Conservation (phyloP, 1,284 basidiomycete genomes). For the Puccinia triticina region DNA sequence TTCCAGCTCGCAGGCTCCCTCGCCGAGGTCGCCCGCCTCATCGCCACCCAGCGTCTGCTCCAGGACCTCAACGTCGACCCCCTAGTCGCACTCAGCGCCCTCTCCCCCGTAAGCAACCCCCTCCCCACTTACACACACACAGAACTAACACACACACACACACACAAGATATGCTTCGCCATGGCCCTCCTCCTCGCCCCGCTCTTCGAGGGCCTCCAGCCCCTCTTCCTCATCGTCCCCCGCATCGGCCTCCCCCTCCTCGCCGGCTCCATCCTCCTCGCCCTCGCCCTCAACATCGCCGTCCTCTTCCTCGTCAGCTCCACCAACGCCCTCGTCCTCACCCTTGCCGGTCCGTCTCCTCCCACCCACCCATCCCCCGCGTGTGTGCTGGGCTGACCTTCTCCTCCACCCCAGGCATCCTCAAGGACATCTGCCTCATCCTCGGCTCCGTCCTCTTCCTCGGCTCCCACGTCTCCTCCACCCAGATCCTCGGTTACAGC, state of each 20-base stretch:
- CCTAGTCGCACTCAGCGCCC: conserved; percentile 25
- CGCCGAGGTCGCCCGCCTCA: conserved; percentile 41
- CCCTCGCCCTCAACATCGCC: conserved; percentile 41
- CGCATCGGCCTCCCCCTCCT: conserved; percentile 18
- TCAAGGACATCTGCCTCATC: conserved; percentile 48
- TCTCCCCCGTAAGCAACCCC: conserved; percentile 33
- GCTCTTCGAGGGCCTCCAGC: conserved; percentile 36
- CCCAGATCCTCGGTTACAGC: conserved; percentile 33
- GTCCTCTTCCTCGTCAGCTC: conserved; percentile 44
- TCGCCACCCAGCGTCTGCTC: conserved; percentile 41
- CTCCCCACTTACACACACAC: background rate
- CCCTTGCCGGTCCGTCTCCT: conserved; percentile 28
- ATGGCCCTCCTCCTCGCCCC: conserved; percentile 37
- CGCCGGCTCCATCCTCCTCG: conserved; percentile 23
- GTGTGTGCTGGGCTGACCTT: background rate
- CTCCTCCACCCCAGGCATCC: conserved; percentile 2
- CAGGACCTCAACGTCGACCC: conserved; percentile 48
- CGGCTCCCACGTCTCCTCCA: conserved; percentile 21
- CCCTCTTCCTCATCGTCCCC: conserved; percentile 36
- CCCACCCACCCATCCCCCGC: background rate
- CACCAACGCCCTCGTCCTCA: conserved; percentile 42
- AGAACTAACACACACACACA: too few relatives aligned
- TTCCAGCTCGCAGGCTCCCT: conserved; percentile 34
- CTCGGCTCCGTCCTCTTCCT: conserved; percentile 34
- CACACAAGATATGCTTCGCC: conserved; percentile 22